A percentile compares a stretch with the other conserved stretches of the same genome.
phyloP scores from a whole-genome alignment of 2,329 filamentous ascomycete species.

The Neofusicoccum umdonicola region DNA sequence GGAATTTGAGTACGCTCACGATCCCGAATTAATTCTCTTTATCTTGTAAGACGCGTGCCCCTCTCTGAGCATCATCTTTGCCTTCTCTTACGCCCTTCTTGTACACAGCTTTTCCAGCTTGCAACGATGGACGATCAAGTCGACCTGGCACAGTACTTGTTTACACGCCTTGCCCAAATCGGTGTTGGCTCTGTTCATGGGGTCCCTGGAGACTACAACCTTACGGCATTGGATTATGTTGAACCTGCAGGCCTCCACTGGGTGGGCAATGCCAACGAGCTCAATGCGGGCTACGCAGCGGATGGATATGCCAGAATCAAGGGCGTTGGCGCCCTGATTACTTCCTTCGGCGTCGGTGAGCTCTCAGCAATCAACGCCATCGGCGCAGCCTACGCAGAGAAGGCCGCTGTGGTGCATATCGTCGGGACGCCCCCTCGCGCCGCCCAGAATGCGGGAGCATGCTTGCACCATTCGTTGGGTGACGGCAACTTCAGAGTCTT shows the following conservation, averaged over 20 bases:
- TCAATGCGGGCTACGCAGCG: constrained; percentile 57
- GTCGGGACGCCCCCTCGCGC: constrained; percentile 52
- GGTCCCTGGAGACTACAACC: constrained; percentile 42
- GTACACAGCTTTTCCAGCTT: no score
- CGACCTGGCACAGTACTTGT: constrained; percentile 28
- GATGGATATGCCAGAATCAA: constrained; percentile 59
- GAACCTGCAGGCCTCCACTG: constrained; percentile 36
- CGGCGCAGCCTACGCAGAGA: constrained; percentile 72
- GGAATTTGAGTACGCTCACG: constrained; percentile 20
- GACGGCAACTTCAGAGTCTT: constrained; percentile 56
- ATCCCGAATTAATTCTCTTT: no score
- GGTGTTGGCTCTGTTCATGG: constrained; percentile 48
- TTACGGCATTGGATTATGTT: constrained; percentile 34
- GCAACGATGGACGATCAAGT: not conserved
- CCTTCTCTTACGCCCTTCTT: no score
- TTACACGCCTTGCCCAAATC: constrained; percentile 42
- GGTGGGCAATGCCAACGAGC: constrained; percentile 55
- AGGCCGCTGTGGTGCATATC: constrained; percentile 64
- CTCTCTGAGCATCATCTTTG: no score
- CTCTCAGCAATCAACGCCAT: constrained; percentile 70
- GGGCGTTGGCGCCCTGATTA: constrained; percentile 64
- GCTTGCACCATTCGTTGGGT: constrained; percentile 68
- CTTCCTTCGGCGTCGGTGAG: constrained; percentile 71
- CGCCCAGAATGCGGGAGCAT: constrained; percentile 43
- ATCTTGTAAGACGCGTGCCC: constrained; percentile 17